Conservation (phyloP, 306 rosid species). For the Cicer arietinum region DNA sequence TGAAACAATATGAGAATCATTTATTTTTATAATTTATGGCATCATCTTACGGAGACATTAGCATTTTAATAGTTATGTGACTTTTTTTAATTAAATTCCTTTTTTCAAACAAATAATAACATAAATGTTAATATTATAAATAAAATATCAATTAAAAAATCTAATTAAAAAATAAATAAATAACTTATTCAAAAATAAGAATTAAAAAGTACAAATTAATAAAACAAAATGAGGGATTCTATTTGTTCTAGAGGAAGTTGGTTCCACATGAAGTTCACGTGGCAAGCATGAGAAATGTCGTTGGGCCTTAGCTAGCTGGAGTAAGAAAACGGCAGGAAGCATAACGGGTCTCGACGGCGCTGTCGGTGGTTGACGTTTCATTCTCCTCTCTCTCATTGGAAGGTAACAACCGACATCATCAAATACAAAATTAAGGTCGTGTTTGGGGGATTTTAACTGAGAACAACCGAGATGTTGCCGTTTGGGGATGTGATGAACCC, state of each 20-base stretch:
- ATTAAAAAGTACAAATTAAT: no score
- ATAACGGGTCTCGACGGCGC: conserved; percentile 43
- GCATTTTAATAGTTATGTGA: no score
- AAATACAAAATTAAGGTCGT: conserved; percentile 5
- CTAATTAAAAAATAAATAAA: no score
- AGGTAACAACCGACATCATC: conserved; percentile 46
- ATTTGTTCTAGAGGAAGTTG: background rate
- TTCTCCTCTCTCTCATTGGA: conserved; percentile 15
- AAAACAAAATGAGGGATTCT: background rate
- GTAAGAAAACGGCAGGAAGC: conserved; percentile 6
- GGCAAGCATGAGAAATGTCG: conserved; percentile 20
- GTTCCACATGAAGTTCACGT: conserved; percentile 39
- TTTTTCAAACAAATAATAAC: no score
- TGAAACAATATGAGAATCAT: fast-evolving
- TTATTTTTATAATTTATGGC: no score
- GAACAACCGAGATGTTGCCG: conserved; percentile 39
- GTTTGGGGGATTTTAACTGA: conserved; percentile 30
- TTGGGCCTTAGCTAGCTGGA: conserved; percentile 23
- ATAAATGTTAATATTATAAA: no score
- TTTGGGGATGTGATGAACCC: conserved; percentile 36
- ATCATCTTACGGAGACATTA: no score
- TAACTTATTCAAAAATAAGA: no score
- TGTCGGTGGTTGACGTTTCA: conserved; percentile 39
- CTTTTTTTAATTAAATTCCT: no score
- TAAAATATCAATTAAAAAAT: no score